A percentile compares a stretch with the other conserved stretches of the same genome.
Evolutionary conservation across 2,329 filamentous ascomycete genomes (phyloP).

Genomic region (Colletotrichum limetticola): DNA sequence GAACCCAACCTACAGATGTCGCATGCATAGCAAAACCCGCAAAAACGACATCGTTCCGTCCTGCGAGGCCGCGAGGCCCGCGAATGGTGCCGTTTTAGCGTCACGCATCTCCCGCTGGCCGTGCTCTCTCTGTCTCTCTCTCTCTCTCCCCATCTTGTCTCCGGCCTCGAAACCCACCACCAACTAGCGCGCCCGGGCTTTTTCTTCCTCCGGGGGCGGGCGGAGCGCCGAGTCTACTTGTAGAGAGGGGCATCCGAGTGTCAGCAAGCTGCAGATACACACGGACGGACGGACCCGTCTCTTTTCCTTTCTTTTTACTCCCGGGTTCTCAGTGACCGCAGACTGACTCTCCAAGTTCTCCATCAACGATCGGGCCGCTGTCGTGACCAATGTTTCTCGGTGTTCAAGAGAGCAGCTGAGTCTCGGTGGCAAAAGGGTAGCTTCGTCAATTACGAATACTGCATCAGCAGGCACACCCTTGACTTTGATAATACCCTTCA

Average conservation of each 20-base stretch:
- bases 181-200: background rate
- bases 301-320: too few relatives aligned
- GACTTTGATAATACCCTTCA: too few relatives aligned
- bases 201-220: background rate
- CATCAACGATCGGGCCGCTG: background rate
- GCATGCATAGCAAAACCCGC: background rate
- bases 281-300: background rate
- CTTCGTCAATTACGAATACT: background rate
- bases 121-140: too few relatives aligned
- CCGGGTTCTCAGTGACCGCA: background rate
- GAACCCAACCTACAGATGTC: too few relatives aligned
- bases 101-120: background rate
- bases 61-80: too few relatives aligned
- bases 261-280: constrained; percentile 6
- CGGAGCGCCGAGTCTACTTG: background rate
- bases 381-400: background rate
- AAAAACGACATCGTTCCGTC: background rate
- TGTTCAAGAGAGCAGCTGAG: background rate
- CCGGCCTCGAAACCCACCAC: too few relatives aligned
- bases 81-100: background rate
- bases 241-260: constrained; percentile 9
- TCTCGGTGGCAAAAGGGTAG: background rate
- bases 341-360: background rate
- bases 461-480: background rate
- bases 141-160: too few relatives aligned